These are phyloP conservation scores for Colletotrichum scovillei DNA, from an alignment of 2,329 filamentous ascomycete genomes.

Conservation along the genomic window DNA sequence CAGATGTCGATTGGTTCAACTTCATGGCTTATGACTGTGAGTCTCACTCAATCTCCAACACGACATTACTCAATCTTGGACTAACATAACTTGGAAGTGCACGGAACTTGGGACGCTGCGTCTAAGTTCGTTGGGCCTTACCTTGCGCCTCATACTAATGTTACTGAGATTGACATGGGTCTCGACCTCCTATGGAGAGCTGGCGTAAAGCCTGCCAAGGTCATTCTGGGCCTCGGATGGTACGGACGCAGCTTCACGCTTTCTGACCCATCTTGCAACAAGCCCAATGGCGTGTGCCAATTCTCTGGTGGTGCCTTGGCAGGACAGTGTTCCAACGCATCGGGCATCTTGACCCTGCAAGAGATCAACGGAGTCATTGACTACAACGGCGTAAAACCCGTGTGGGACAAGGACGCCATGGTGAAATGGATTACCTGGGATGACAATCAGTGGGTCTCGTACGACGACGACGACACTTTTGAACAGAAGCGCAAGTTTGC, in stretches of 20 bases:
- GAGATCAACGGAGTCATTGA: constrained; percentile 41
- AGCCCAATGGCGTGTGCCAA: constrained; percentile 36
- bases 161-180: constrained; percentile 55
- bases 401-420: constrained; percentile 37
- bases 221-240: constrained; percentile 55
- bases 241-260: constrained; percentile 48
- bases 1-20: constrained; percentile 53
- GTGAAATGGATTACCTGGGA: constrained; percentile 17
- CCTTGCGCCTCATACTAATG: constrained; percentile 42
- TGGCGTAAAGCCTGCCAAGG: constrained; percentile 51
- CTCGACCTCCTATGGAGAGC: constrained; percentile 60
- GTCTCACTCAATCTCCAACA: neutral
- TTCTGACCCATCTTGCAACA: constrained; percentile 32
- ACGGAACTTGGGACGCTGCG: constrained; percentile 43
- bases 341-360: constrained; percentile 37
- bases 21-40: constrained; percentile 38
- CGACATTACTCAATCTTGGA: too few relatives aligned
- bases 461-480: constrained; percentile 41
- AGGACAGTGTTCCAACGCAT: constrained; percentile 35
- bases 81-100: neutral
- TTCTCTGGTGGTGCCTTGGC: constrained; percentile 32
- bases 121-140: constrained; percentile 20
- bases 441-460: constrained; percentile 42
- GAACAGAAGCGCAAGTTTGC: constrained; percentile 12
- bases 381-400: neutral